A percentile compares a stretch with the other conserved stretches of the same genome.
Conservation (phyloP, 176 grass and related monocot species). For the Musa troglodytarum region DNA sequence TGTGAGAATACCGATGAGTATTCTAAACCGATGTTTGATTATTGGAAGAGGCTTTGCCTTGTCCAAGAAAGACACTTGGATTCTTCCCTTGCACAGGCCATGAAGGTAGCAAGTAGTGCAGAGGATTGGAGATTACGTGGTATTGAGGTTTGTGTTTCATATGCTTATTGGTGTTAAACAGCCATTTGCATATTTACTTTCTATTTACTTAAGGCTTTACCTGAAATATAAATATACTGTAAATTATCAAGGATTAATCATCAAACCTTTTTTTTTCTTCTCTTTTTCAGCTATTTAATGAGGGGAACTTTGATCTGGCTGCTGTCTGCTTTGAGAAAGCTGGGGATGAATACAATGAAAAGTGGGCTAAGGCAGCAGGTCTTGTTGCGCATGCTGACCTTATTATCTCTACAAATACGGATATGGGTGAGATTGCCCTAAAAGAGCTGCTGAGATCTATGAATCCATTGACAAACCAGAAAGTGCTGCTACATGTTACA, state of each 20-base stretch:
- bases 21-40: slow-evolving; percentile 68
- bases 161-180: neutral
- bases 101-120: slow-evolving; percentile 52
- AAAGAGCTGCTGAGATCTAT: slow-evolving; percentile 66
- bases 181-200: neutral
- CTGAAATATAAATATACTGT: neutral
- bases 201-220: neutral
- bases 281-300: slow-evolving; percentile 55
- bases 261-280: neutral
- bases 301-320: slow-evolving; percentile 77
- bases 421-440: slow-evolving; percentile 35
- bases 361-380: slow-evolving; percentile 71
- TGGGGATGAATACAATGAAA: slow-evolving; percentile 56
- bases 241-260: neutral
- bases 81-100: slow-evolving; percentile 47
- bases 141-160: slow-evolving; percentile 46
- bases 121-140: slow-evolving; percentile 71
- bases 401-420: slow-evolving; percentile 32
- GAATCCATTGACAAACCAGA: slow-evolving; percentile 63
- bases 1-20: slow-evolving; percentile 66
- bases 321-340: slow-evolving; percentile 83
- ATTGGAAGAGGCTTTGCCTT: slow-evolving; percentile 81
- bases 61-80: slow-evolving; percentile 61
- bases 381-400: slow-evolving; percentile 55
- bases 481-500: slow-evolving; percentile 60